Percentiles rank a stretch among this genome's conserved stretches.
Evolutionary conservation across 768 basidiomycete species (phyloP).

Genomic region (Floccularia luteovirens): DNA sequence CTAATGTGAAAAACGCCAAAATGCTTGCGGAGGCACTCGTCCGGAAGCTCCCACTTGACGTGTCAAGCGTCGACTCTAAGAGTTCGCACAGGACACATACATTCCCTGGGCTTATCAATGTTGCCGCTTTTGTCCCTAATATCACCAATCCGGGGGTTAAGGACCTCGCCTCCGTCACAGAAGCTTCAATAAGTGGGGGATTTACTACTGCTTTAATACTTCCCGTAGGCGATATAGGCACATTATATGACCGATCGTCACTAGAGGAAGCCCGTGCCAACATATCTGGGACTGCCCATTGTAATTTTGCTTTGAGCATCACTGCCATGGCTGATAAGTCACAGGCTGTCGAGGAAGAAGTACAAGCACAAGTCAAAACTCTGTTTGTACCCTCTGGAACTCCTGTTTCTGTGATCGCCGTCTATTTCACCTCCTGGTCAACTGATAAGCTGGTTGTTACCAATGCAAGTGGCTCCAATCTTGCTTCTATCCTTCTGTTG

Average conservation of each 20-base stretch:
- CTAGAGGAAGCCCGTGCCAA: constrained; percentile 67
- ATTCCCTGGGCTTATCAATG: constrained; percentile 89
- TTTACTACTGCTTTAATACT: constrained; percentile 83
- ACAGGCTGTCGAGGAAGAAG: constrained; percentile 58
- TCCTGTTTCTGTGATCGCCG: constrained; percentile 69
- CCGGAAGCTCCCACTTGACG: constrained; percentile 83
- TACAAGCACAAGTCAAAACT: constrained; percentile 73
- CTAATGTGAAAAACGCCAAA: constrained; percentile 98
- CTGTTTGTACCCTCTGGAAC: constrained; percentile 74
- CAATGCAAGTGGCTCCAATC: constrained; percentile 84
- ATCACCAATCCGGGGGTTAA: constrained; percentile 44
- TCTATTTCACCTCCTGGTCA: constrained; percentile 89
- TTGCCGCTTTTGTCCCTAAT: constrained; percentile 79
- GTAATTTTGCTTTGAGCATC: constrained; percentile 83
- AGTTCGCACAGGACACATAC: constrained; percentile 85
- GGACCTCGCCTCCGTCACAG: constrained; percentile 62
- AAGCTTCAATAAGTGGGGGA: constrained; percentile 82
- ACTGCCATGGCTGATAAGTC: constrained; percentile 68
- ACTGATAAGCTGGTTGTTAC: constrained; percentile 89
- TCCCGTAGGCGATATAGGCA: constrained; percentile 55
- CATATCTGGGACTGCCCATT: constrained; percentile 59
- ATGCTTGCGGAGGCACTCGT: constrained; percentile 90
- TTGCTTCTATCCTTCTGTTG: constrained; percentile 88
- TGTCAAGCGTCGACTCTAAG: constrained; percentile 89
- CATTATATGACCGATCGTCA: constrained; percentile 58